phyloP scores from a whole-genome alignment of 106 monocot genomes.

The Dendrobium chrysotoxum region DNA sequence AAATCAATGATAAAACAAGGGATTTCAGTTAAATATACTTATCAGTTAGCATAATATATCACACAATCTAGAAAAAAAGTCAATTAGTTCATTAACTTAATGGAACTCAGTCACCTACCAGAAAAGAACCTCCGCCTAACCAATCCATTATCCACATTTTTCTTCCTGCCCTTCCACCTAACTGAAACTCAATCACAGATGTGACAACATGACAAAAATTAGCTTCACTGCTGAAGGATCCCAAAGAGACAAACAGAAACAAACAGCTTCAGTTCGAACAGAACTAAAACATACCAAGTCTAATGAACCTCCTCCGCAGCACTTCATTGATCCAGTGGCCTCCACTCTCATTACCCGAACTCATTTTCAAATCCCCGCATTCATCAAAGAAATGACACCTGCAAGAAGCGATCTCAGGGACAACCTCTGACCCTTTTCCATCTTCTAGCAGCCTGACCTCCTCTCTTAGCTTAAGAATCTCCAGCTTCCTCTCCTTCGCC shows the following conservation, averaged over 20 bases:
- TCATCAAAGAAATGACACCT: slow-evolving; percentile 90
- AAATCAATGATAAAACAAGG: neutral
- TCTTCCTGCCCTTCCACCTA: slow-evolving; percentile 67
- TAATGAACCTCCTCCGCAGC: slow-evolving; percentile 74
- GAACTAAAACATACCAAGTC: slow-evolving; percentile 38
- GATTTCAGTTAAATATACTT: neutral
- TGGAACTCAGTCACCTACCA: slow-evolving; percentile 24
- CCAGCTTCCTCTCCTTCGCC: slow-evolving; percentile 88
- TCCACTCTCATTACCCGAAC: slow-evolving; percentile 1
- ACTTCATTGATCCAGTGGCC: slow-evolving; percentile 76
- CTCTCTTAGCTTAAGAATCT: slow-evolving; percentile 60
- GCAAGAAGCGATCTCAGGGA: slow-evolving; percentile 58
- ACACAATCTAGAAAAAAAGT: neutral
- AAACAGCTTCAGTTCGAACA: neutral
- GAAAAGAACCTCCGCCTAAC: slow-evolving; percentile 24
- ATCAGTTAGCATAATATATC: neutral
- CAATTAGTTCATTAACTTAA: neutral
- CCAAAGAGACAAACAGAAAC: neutral
- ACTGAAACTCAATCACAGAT: slow-evolving; percentile 36
- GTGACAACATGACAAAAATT: neutral
- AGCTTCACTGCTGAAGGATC: neutral
- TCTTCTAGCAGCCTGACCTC: slow-evolving; percentile 89
- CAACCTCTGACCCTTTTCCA: slow-evolving; percentile 21
- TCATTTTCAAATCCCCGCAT: slow-evolving; percentile 27
- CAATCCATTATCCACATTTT: slow-evolving; percentile 42